Base-by-base conservation (phyloP, 495 filamentous ascomycete species). In the Podospora bellae-mahoneyi region DNA sequence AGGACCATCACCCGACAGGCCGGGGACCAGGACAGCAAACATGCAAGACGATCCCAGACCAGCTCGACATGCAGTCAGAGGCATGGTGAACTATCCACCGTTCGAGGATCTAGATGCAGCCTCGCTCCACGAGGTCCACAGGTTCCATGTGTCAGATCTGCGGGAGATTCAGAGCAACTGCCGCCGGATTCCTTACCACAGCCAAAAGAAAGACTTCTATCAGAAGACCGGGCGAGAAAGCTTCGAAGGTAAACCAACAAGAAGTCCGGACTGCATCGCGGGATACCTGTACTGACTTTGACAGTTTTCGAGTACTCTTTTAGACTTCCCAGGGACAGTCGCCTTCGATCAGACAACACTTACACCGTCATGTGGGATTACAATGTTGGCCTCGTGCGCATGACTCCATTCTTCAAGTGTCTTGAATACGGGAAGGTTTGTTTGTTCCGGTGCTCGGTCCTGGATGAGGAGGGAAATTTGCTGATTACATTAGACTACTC, bases 281-380 rank as follows among this genome's bases (percentile, higher is more conserved):
- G 62, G 23, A 56, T 61, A 23, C 23, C 23, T 23, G 23, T 23
- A 23, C 69, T 69, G 28, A 64, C 60, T 18, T 32, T 55, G 63
- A 56, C 67, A 97, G 95, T 96, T 5, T 97, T 94, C 77, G 88
- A 94, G 67, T 99, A 98, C 78, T 88, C 84, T n/a, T 99, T 97
- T 80, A 86, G 86, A 72, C 75, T 89, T 26, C 89, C 90, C 6
- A 87, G 82, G 10, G 85, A 92, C 55, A 87, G 82, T 13, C 85
- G 92, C 54, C 39, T 48, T 10, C 39, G 39, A 48, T 48, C 39
- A 48, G 86, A 88, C 5, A 85, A 83, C 69, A 77, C 82, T 61
- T 93, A 92, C 82, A 86, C 83, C 6, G 87, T 99, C 27, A 92
- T 96, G 88, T 99, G 95, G 95, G 95, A 99, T 77, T 97, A 97